Percentiles rank a stretch among this genome's conserved stretches.
These are phyloP conservation scores for Yamadazyma buinensis DNA, from an alignment of 1,139 yeast species.

Conservation along the genomic window DNA sequence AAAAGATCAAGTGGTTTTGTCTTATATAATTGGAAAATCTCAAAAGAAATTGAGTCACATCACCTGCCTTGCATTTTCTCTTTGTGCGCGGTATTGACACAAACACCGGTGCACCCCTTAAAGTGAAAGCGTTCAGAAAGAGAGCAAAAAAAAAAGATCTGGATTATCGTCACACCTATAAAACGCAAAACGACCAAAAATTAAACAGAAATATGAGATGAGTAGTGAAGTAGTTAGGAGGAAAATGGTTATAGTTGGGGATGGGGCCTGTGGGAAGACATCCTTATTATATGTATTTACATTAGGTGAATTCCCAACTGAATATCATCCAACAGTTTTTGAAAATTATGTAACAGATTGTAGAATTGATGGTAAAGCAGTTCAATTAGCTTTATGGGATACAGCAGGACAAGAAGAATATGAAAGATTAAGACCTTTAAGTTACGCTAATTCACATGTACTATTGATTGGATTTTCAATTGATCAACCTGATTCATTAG, in stretches of 20 bases:
- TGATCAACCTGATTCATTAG: slow-evolving; percentile 65
- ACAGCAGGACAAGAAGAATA: slow-evolving; percentile 97
- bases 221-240: slow-evolving; percentile 43
- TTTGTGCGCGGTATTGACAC: too few relatives aligned
- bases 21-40: too few relatives aligned
- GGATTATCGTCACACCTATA: too few relatives aligned
- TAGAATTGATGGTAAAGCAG: slow-evolving; percentile 87
- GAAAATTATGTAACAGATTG: slow-evolving; percentile 94
- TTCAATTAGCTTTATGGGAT: slow-evolving; percentile 89
- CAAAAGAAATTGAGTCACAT: too few relatives aligned
- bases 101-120: too few relatives aligned
- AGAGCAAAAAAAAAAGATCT: too few relatives aligned
- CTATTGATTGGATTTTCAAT: slow-evolving; percentile 70
- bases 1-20: too few relatives aligned
- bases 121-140: too few relatives aligned
- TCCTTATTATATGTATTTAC: slow-evolving; percentile 89
- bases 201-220: slow-evolving; percentile 2
- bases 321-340: slow-evolving; percentile 90
- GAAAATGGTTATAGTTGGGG: slow-evolving; percentile 89
- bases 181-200: too few relatives aligned
- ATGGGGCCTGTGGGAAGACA: slow-evolving; percentile 95
- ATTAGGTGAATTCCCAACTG: slow-evolving; percentile 79
- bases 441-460: slow-evolving; percentile 74
- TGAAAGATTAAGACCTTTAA: slow-evolving; percentile 76
- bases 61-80: too few relatives aligned